These are phyloP conservation scores for Colletotrichum theobromicola DNA, from an alignment of 2,329 filamentous ascomycete species.

Conservation along the genomic window DNA sequence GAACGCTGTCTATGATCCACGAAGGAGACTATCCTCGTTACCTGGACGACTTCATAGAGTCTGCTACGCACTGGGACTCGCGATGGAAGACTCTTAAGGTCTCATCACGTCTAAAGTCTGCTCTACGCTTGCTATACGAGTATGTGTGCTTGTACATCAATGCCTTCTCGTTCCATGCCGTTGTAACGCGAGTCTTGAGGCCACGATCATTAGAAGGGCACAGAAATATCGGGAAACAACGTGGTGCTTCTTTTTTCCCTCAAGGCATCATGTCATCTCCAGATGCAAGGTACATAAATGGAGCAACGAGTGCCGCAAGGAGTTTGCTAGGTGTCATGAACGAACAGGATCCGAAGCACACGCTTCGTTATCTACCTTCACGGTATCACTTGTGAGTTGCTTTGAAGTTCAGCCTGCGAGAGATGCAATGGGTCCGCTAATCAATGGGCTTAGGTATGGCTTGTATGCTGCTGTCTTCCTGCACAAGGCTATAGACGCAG, in stretches of 20 bases:
- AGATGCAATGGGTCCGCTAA: neutral
- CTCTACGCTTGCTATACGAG: neutral
- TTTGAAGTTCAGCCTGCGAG: neutral
- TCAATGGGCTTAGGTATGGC: rapidly evolving
- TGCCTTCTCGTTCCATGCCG: neutral
- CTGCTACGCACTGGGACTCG: neutral
- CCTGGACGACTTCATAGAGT: neutral
- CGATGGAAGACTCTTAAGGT: neutral
- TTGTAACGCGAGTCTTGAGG: neutral
- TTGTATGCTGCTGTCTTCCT: neutral
- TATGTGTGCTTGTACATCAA: neutral
- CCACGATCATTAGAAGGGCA: neutral
- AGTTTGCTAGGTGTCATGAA: neutral
- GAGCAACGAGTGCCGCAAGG: neutral
- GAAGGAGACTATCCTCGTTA: neutral
- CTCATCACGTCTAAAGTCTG: neutral
- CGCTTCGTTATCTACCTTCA: neutral
- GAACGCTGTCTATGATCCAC: neutral
- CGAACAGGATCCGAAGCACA: neutral
- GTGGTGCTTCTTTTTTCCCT: neutral
- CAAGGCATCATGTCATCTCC: neutral
- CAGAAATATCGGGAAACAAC: rapidly evolving
- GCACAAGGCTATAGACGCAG: neutral
- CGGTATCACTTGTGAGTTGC: neutral
- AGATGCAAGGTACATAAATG: neutral